A percentile compares a stretch with the other conserved stretches of the same genome.
phyloP scores from a whole-genome alignment of 2,329 filamentous ascomycete species.

The Fusarium graminum region DNA sequence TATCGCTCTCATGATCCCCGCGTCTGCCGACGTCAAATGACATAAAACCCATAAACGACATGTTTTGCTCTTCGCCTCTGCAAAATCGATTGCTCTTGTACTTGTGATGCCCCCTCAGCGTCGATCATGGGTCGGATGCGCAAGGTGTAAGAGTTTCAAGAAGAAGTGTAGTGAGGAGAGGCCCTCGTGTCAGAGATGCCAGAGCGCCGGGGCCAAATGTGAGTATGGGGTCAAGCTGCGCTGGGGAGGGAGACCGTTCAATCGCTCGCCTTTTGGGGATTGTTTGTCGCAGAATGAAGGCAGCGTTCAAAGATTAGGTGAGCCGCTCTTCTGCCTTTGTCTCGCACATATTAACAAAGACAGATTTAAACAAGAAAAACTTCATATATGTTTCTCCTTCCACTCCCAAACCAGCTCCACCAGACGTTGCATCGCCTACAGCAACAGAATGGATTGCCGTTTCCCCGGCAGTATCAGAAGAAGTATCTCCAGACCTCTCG shows the following conservation, averaged over 20 bases:
- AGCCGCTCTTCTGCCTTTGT: fast-evolving
- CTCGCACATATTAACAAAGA: neutral
- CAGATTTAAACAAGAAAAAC: slow-evolving; percentile 38
- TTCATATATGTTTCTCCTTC: slow-evolving; percentile 39
- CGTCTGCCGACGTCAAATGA: slow-evolving; percentile 7
- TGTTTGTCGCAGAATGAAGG: slow-evolving; percentile 36
- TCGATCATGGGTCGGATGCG: slow-evolving; percentile 42
- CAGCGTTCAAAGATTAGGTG: slow-evolving; percentile 32
- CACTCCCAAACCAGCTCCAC: slow-evolving; percentile 9
- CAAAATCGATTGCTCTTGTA: neutral
- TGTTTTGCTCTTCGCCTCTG: slow-evolving; percentile 10
- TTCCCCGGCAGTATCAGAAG: neutral
- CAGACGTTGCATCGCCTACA: slow-evolving; percentile 2
- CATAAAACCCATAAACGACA: slow-evolving; percentile 25
- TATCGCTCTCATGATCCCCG: slow-evolving; percentile 19
- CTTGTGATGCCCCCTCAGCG: slow-evolving; percentile 40
- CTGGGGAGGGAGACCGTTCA: slow-evolving; percentile 37
- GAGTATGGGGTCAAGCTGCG: slow-evolving; percentile 38
- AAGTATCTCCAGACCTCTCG: neutral
- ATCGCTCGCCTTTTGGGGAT: slow-evolving; percentile 36
- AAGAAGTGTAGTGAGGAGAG: slow-evolving; percentile 41
- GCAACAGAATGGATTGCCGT: neutral
- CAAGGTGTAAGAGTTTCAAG: slow-evolving; percentile 42
- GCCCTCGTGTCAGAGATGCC: slow-evolving; percentile 35
- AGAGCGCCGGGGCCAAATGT: slow-evolving; percentile 30